Percentiles rank a stretch among this genome's conserved stretches.
Conservation (phyloP, 176 grass and related monocot species). For the Saccharum spontaneum region DNA sequence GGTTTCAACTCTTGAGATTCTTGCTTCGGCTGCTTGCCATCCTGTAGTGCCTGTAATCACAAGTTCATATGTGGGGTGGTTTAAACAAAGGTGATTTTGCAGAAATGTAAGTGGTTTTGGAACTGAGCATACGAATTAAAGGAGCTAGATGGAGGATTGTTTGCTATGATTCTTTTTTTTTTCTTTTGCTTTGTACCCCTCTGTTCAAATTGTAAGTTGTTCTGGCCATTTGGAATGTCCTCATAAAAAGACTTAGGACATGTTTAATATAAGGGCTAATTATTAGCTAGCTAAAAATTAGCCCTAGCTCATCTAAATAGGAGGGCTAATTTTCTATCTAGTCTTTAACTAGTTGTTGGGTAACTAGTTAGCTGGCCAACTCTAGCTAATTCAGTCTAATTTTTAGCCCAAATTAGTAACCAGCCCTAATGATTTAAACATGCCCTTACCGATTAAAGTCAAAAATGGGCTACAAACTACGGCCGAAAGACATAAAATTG, state of each 20-base stretch:
- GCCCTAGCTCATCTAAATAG: too few species aligned
- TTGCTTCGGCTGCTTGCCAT: constrained; percentile 11
- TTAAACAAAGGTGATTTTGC: neutral
- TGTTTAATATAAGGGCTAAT: too few species aligned
- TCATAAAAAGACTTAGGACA: too few species aligned
- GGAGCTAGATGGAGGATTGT: neutral
- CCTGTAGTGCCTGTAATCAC: constrained; percentile 37
- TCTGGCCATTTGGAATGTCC: too few species aligned
- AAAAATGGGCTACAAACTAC: neutral
- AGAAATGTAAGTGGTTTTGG: neutral
- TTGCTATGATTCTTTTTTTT: neutral
- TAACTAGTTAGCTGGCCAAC: too few species aligned
- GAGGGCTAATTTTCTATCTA: too few species aligned
- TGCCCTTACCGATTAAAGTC: neutral
- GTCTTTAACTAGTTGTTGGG: too few species aligned
- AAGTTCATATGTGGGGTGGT: neutral
- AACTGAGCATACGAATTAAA: neutral
- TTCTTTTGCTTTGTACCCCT: neutral
- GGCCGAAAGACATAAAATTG: neutral
- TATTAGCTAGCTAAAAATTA: too few species aligned
- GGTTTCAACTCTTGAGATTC: constrained; percentile 44
- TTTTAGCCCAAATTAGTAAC: too few species aligned
- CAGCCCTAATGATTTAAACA: too few species aligned
- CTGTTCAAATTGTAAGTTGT: too few species aligned
- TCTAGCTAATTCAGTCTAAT: too few species aligned